These are phyloP conservation scores for Stephanodiscus triporus DNA, from an alignment of 108 stramenopile genomes.

Conservation along the genomic window DNA sequence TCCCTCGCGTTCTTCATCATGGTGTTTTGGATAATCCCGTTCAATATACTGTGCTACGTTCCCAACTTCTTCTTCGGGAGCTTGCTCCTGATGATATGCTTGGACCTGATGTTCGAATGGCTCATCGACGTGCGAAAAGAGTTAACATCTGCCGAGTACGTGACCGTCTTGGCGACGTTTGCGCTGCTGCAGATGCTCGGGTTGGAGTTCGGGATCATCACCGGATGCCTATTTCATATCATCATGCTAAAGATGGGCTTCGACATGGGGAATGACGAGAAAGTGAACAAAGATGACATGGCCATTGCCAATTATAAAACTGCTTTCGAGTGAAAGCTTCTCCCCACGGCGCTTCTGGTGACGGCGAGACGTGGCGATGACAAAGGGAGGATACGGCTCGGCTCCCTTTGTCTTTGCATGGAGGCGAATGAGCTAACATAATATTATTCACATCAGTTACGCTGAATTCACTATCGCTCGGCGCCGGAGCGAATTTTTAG, in stretches of 20 bases:
- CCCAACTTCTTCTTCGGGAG: slow-evolving; percentile 96
- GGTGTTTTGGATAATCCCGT: slow-evolving; percentile 69
- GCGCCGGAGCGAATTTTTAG: too few species aligned
- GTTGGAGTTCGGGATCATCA: slow-evolving; percentile 87
- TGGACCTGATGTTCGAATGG: slow-evolving; percentile 96
- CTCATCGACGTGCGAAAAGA: slow-evolving; percentile 86
- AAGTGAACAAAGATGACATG: slow-evolving; percentile 6
- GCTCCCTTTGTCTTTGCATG: too few species aligned
- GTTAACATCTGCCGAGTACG: slow-evolving; percentile 77
- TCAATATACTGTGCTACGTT: slow-evolving; percentile 82
- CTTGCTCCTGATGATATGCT: slow-evolving; percentile 87
- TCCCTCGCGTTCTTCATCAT: slow-evolving; percentile 66
- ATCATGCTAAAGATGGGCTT: slow-evolving; percentile 48
- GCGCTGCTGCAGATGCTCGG: slow-evolving; percentile 77
- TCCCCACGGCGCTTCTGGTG: too few species aligned
- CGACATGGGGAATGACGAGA: slow-evolving; percentile 26
- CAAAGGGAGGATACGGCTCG: too few species aligned
- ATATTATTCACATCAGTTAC: too few species aligned
- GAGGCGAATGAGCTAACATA: too few species aligned
- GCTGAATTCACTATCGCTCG: too few species aligned
- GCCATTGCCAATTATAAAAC: slow-evolving; percentile 9
- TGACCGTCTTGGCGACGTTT: slow-evolving; percentile 85
- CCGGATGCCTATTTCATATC: slow-evolving; percentile 69
- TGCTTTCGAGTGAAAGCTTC: neutral
- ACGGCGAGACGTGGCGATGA: too few species aligned